Base-by-base conservation (phyloP, 441 rosid species). In the Mallotus repandus region DNA sequence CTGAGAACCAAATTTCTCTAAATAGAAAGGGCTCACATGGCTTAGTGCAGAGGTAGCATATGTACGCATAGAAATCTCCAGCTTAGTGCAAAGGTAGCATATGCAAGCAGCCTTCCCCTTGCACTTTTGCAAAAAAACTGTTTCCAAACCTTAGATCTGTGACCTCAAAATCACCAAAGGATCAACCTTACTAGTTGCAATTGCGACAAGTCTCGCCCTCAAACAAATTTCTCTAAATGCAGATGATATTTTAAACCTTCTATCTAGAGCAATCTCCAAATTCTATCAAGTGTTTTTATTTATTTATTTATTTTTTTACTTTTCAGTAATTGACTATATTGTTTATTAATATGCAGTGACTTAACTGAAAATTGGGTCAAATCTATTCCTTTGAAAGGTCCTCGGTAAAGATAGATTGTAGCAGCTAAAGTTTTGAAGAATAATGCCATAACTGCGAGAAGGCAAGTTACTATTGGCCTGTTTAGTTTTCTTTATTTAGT, bases 291-390 rank as follows among this genome's bases (percentile, higher is more conserved):
- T 9, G 0, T 2, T 46, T 57, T n/a, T n/a, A n/a, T n/a, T n/a
- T n/a, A n/a, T n/a, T n/a, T n/a, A n/a, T n/a, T n/a, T n/a, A n/a
- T 25, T 50, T 50, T 21, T 22, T 5, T 58, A 13, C 3, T 19
- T 69, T 35, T 22, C 43, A 15, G 4, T 41, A 7, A 19, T 55
- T 41, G 32, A 70, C 10, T 61, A 13, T 70, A 16, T 54, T 46
- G 7, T 66, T 70, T 75, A 43, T 22, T 5, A 11, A 54, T 52
- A 72, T 85, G 63, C 89, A 95, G 99, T 78, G 94, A 95, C 53
- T 95, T 95, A 78, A 91, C 92, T 9, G 98, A 91, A 48, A 74
- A 86, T 2, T 95, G 99, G 99, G 96, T 95, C 77, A 85, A 67
- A 93, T 95, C 32, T 84, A 95, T 45, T 77, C 92, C 52, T 19